phyloP scores from a whole-genome alignment of 768 basidiomycete genomes.

The Gloeostereum incarnatum region DNA sequence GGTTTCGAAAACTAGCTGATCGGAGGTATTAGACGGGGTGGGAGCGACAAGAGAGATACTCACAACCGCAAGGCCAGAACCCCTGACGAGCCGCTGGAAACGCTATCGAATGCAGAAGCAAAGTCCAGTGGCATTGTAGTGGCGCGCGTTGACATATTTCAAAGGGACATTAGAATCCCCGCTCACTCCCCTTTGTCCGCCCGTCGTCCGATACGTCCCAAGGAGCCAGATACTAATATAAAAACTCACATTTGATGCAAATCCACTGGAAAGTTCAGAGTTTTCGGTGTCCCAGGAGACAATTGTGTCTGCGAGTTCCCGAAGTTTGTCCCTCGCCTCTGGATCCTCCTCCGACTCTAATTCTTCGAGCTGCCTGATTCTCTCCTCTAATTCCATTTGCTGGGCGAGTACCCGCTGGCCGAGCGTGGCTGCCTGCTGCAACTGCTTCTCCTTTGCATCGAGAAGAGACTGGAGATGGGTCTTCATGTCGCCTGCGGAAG shows the following conservation, averaged over 20 bases:
- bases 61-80: too few relatives aligned
- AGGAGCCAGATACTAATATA: neutral
- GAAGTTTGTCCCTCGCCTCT: neutral
- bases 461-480: conserved; percentile 61
- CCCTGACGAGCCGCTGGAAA: too few relatives aligned
- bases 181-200: neutral
- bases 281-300: neutral
- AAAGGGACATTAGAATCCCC: neutral
- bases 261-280: neutral
- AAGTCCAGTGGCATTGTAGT: too few relatives aligned
- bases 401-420: conserved; percentile 92
- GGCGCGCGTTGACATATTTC: neutral
- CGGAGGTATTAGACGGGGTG: too few relatives aligned
- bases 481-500: conserved; percentile 52
- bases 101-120: too few relatives aligned
- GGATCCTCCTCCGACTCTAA: conserved; percentile 11
- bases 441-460: conserved; percentile 86
- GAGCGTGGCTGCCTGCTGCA: conserved; percentile 84
- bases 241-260: neutral
- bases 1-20: too few relatives aligned
- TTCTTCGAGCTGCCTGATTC: conserved; percentile 76
- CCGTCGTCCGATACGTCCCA: neutral
- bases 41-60: too few relatives aligned
- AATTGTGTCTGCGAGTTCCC: neutral
- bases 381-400: conserved; percentile 87